phyloP scores from a whole-genome alignment of 2,329 filamentous ascomycete genomes.

The Parasarocladium wereldwijsianum region DNA sequence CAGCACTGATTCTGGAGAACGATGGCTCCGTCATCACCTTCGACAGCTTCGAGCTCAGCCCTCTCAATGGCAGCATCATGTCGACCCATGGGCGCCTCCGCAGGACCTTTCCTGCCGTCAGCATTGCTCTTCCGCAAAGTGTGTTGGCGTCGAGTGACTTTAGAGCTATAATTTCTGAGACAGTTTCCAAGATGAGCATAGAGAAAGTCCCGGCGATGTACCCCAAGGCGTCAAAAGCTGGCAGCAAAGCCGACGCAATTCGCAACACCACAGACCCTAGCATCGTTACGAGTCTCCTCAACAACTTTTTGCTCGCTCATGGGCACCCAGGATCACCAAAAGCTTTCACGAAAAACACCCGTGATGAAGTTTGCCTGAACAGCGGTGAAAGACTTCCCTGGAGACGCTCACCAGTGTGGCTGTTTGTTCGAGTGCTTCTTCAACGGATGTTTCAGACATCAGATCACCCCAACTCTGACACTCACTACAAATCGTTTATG shows the following conservation, averaged over 20 bases:
- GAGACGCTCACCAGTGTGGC: slow-evolving; percentile 35
- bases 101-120: no score
- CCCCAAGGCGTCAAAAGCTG: slow-evolving; percentile 20
- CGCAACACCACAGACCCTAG: slow-evolving; percentile 32
- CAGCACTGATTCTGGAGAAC: no score
- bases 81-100: no score
- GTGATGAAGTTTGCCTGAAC: slow-evolving; percentile 36
- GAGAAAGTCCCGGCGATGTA: slow-evolving; percentile 9
- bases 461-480: neutral
- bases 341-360: slow-evolving; percentile 34
- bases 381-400: slow-evolving; percentile 3
- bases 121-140: no score
- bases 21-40: no score
- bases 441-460: slow-evolving; percentile 17
- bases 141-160: no score
- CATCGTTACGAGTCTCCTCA: slow-evolving; percentile 32
- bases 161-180: no score
- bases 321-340: slow-evolving; percentile 16
- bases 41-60: no score
- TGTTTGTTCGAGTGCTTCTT: slow-evolving; percentile 33
- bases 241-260: slow-evolving; percentile 18
- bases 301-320: slow-evolving; percentile 19
- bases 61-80: no score
- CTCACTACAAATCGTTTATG: slow-evolving; percentile 37
- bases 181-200: no score